Conservation (phyloP, 306 rosid species). For the Psophocarpus tetragonolobus region DNA sequence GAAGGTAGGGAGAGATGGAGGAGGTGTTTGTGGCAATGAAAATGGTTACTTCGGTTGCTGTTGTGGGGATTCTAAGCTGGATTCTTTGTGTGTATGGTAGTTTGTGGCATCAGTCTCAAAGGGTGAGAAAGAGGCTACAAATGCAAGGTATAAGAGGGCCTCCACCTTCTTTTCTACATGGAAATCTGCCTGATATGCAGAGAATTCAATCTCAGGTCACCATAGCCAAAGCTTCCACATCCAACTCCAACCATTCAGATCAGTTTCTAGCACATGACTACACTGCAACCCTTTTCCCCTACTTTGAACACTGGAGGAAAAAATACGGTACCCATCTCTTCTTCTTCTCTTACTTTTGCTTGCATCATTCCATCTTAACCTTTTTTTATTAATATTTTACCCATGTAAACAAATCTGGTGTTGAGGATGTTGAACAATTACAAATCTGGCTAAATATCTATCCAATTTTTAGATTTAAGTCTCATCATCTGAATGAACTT, state of each 20-base stretch:
- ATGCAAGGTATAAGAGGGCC: constrained; percentile 82
- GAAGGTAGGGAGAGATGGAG: constrained; percentile 31
- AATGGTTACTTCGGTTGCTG: constrained; percentile 29
- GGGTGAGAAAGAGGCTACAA: constrained; percentile 58
- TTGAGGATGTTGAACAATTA: background rate
- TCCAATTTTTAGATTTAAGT: background rate
- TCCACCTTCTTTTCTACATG: constrained; percentile 62
- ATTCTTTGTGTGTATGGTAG: constrained; percentile 41
- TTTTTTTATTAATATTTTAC: background rate
- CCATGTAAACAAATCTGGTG: background rate
- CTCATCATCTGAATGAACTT: background rate
- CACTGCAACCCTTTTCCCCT: constrained; percentile 83
- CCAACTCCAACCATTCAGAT: constrained; percentile 34
- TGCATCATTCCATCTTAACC: background rate
- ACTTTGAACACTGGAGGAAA: constrained; percentile 80
- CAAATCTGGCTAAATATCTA: background rate
- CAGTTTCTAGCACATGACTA: constrained; percentile 69
- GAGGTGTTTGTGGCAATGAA: constrained; percentile 33
- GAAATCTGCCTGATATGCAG: constrained; percentile 78
- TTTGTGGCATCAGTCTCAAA: constrained; percentile 52
- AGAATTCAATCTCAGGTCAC: constrained; percentile 54
- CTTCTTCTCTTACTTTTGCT: background rate
- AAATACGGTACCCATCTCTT: constrained; percentile 62
- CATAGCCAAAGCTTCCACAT: background rate
- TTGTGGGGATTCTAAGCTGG: constrained; percentile 44